phyloP scores from a whole-genome alignment of 2,329 filamentous ascomycete species.

The Hypoxylon sp. region DNA sequence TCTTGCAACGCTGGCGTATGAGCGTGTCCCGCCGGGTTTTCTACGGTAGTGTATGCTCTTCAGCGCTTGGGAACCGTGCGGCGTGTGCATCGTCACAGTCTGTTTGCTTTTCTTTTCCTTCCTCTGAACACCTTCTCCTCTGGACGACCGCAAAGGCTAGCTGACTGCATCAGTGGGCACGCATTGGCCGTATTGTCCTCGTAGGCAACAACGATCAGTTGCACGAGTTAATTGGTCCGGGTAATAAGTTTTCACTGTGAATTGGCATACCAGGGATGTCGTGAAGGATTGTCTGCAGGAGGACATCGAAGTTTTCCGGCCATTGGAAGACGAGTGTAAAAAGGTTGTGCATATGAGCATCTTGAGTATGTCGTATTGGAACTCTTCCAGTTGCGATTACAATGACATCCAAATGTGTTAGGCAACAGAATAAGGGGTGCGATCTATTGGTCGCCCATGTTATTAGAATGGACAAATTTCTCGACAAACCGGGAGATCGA shows the following conservation, averaged over 20 bases:
- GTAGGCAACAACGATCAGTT: slow-evolving; percentile 62
- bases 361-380: slow-evolving; percentile 60
- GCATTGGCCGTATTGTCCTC: slow-evolving; percentile 65
- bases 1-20: slow-evolving; percentile 62
- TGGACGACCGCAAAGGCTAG: slow-evolving; percentile 50
- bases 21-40: slow-evolving; percentile 62
- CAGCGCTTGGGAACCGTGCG: slow-evolving; percentile 67
- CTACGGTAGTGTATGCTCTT: slow-evolving; percentile 63
- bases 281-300: slow-evolving; percentile 61
- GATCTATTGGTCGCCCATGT: too few species aligned
- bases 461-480: neutral
- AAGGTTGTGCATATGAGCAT: slow-evolving; percentile 60
- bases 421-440: neutral
- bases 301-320: slow-evolving; percentile 62
- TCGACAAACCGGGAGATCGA: neutral
- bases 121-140: neutral
- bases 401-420: neutral
- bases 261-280: slow-evolving; percentile 62
- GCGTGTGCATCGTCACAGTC: slow-evolving; percentile 60
- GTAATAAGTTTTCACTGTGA: slow-evolving; percentile 64
- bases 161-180: slow-evolving; percentile 59
- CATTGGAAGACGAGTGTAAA: slow-evolving; percentile 59
- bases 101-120: slow-evolving; percentile 33
- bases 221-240: slow-evolving; percentile 58
- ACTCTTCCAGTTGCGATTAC: too few species aligned